Percentiles rank a stretch among this genome's conserved stretches.
Evolutionary conservation across 75 land plant genomes (phyloP).

Genomic region (Larix kaempferi): DNA sequence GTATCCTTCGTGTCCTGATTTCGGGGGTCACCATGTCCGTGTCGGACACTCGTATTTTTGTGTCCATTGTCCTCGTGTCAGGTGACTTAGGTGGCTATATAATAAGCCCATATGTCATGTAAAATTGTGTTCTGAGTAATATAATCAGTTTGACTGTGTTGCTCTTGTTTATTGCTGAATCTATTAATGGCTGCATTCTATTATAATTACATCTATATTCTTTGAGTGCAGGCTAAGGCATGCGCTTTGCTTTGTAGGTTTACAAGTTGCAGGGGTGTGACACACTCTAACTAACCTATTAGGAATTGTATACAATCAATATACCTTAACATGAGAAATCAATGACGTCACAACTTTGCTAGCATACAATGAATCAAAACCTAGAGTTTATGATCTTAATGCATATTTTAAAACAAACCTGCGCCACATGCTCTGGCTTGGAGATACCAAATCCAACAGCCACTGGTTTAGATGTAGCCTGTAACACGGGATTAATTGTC

Average conservation of each 20-base stretch:
- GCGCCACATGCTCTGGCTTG: constrained; percentile 71
- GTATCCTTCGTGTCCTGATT: too few relatives aligned
- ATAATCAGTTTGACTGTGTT: too few relatives aligned
- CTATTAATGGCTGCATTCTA: too few relatives aligned
- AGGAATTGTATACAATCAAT: not conserved
- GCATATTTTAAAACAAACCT: constrained; percentile 32
- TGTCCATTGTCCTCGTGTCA: too few relatives aligned
- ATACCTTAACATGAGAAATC: too few relatives aligned
- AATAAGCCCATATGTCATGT: too few relatives aligned
- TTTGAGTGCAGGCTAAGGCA: not conserved
- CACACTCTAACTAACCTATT: not conserved
- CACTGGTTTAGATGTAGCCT: constrained; percentile 73
- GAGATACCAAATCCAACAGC: constrained; percentile 91
- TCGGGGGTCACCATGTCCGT: too few relatives aligned
- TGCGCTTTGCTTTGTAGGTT: not conserved
- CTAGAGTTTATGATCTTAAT: not conserved
- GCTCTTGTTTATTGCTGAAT: too few relatives aligned
- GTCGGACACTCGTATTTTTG: too few relatives aligned
- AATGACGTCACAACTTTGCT: not conserved
- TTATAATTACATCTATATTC: too few relatives aligned
- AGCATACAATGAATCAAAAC: not conserved
- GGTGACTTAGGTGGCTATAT: too few relatives aligned
- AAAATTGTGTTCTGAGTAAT: too few relatives aligned
- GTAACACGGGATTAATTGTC: constrained; percentile 8
- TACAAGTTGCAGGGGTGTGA: not conserved